Evolutionary conservation across 257 asterid species (phyloP).

Genomic region (Solanum okadae): DNA sequence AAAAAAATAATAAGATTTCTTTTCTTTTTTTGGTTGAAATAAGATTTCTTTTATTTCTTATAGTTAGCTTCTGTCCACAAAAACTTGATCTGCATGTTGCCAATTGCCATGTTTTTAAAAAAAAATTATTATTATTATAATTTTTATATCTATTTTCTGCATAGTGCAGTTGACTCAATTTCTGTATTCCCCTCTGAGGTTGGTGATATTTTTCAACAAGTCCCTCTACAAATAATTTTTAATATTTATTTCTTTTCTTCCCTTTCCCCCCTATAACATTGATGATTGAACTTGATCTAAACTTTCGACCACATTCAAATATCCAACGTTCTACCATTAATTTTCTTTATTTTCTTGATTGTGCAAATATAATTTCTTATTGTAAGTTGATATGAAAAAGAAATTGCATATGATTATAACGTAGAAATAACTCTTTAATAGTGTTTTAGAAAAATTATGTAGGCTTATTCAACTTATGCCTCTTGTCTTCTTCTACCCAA

Average conservation of each 20-base stretch:
- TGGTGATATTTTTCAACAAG: no score
- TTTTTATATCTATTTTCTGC: no score
- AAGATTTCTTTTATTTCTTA: background rate
- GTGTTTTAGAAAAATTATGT: no score
- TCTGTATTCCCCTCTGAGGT: no score
- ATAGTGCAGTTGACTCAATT: no score
- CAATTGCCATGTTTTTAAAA: background rate
- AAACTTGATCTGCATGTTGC: background rate
- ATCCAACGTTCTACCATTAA: background rate
- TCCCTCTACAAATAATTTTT: background rate
- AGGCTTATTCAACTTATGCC: background rate
- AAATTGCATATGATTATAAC: background rate
- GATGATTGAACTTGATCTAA: background rate
- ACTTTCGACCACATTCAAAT: background rate
- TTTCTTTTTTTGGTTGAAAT: no score
- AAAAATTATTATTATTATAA: no score
- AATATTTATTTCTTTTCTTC: background rate
- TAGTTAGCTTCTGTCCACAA: background rate
- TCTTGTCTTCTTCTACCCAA: background rate
- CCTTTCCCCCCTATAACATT: background rate
- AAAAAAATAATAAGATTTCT: no score
- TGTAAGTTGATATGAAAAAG: background rate
- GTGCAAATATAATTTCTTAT: no score
- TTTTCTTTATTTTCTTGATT: background rate
- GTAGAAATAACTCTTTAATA: no score